Conservation (phyloP, 2,329 filamentous ascomycete species). For the Colletotrichum tropicale region DNA sequence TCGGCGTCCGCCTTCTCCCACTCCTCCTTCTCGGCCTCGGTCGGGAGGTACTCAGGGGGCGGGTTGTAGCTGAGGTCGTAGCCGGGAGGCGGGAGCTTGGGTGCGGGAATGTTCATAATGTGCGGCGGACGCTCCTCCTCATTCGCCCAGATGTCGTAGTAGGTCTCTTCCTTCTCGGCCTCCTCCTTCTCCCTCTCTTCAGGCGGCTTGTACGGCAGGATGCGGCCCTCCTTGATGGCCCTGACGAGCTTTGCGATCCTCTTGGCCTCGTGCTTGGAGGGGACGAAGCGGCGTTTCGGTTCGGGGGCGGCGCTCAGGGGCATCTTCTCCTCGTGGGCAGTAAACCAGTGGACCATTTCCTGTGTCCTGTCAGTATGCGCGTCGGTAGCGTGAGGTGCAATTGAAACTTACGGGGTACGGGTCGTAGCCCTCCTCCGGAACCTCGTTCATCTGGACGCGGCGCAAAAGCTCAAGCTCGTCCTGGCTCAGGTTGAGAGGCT, state of each 20-base stretch:
- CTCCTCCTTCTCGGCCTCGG: constrained; percentile 78
- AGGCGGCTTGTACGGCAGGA: constrained; percentile 85
- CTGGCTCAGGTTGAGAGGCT: constrained; percentile 83
- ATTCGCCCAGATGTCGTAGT: constrained; percentile 95
- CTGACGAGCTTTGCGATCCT: constrained; percentile 96
- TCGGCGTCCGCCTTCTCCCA: constrained; percentile 91
- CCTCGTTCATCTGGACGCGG: constrained; percentile 87
- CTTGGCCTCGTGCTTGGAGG: constrained; percentile 96
- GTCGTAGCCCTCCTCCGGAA: constrained; percentile 87
- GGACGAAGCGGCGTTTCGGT: constrained; percentile 92
- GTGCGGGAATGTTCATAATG: constrained; percentile 92
- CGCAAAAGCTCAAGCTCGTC: constrained; percentile 90
- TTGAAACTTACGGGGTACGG: constrained; percentile 75
- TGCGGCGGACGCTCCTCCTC: constrained; percentile 84
- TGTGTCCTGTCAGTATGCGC: constrained; percentile 34
- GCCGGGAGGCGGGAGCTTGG: constrained; percentile 89
- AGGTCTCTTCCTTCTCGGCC: constrained; percentile 71
- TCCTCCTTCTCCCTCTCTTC: constrained; percentile 71
- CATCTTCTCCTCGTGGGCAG: constrained; percentile 89
- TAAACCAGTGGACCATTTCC: constrained; percentile 94
- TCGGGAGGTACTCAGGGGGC: constrained; percentile 90
- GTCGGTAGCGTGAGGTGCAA: not conserved
- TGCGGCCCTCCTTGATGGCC: constrained; percentile 92
- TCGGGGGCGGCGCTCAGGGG: constrained; percentile 93
- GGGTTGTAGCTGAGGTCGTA: constrained; percentile 98